phyloP scores from a whole-genome alignment of 371 early-diverging fungal genomes.

The Apophysomyces variabilis region DNA sequence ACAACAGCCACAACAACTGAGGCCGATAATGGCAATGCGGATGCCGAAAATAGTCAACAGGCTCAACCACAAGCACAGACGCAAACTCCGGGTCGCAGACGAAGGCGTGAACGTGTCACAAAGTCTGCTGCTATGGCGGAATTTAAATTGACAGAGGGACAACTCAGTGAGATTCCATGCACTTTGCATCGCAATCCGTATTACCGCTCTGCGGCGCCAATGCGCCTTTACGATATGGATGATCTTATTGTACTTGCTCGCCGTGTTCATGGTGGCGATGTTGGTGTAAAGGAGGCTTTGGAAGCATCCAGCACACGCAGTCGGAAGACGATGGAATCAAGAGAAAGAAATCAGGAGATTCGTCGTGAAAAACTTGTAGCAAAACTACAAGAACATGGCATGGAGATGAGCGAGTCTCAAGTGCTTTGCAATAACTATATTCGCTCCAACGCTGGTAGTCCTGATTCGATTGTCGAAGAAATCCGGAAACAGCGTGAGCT shows the following conservation, averaged over 20 bases:
- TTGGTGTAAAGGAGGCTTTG: constrained; percentile 20
- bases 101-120: constrained; percentile 9
- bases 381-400: not conserved
- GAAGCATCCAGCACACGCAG: not conserved
- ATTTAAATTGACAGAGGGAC: not conserved
- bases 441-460: not conserved
- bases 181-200: constrained; percentile 20
- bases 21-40: not conserved
- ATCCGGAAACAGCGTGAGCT: not conserved
- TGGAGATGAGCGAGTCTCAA: not conserved
- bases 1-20: not conserved
- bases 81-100: too few relatives aligned
- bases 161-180: constrained; percentile 7
- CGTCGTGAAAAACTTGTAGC: not conserved
- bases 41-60: not conserved
- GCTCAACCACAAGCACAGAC: not conserved
- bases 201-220: constrained; percentile 21
- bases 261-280: constrained; percentile 32
- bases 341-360: not conserved
- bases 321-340: not conserved
- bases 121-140: not conserved
- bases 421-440: not conserved
- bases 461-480: not conserved
- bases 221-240: constrained; percentile 26
- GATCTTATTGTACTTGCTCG: constrained; percentile 19